Percentiles rank a stretch among this genome's conserved stretches.
These are phyloP conservation scores for Cryphonectria parasitica DNA, from an alignment of 2,329 filamentous ascomycete species.

Conservation along the genomic window DNA sequence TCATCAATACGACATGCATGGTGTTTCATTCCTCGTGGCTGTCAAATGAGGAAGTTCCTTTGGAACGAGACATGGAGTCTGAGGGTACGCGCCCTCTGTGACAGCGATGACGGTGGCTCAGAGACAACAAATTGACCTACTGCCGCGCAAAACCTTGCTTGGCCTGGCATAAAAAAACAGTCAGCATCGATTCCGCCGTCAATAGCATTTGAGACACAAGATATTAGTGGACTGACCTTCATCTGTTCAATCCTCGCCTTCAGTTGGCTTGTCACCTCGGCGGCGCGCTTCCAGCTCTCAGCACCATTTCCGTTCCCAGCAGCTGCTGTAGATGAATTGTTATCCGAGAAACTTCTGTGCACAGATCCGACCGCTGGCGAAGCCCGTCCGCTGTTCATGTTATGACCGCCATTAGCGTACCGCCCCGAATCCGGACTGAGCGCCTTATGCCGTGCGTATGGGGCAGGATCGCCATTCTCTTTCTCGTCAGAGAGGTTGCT, in stretches of 20 bases:
- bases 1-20: background rate
- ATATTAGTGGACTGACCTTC: conserved; percentile 63
- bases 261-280: conserved; percentile 95
- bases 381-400: conserved; percentile 59
- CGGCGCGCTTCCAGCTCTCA: conserved; percentile 96
- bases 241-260: conserved; percentile 98
- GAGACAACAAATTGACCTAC: conserved; percentile 28
- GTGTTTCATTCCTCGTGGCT: background rate
- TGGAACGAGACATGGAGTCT: background rate
- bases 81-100: background rate
- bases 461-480: conserved; percentile 56
- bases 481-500: conserved; percentile 74
- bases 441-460: conserved; percentile 53
- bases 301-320: conserved; percentile 50
- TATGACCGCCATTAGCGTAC: conserved; percentile 44
- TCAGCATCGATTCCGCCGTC: background rate
- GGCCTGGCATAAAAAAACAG: conserved; percentile 12
- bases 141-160: conserved; percentile 31
- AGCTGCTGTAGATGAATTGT: conserved; percentile 19
- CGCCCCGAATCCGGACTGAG: conserved; percentile 57
- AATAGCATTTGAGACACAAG: background rate
- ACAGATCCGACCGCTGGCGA: conserved; percentile 61
- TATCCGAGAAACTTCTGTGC: conserved; percentile 30
- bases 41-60: background rate
- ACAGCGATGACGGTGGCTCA: conserved; percentile 20